These are phyloP conservation scores for Arthrobotrys megalospora DNA, from an alignment of 2,329 filamentous ascomycete species.

Conservation along the genomic window DNA sequence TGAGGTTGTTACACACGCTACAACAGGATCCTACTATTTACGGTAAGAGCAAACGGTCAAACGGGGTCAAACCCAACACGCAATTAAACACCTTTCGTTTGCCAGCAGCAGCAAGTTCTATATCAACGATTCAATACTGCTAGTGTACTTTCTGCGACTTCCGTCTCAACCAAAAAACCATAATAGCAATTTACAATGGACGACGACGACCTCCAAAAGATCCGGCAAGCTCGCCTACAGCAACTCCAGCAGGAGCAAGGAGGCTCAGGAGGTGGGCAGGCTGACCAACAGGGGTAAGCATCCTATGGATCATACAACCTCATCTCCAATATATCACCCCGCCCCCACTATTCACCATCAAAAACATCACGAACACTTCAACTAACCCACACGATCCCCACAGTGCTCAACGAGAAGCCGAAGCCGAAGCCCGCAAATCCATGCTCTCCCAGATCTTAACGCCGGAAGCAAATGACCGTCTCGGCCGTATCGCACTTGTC, in stretches of 20 bases:
- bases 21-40: neutral
- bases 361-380: neutral
- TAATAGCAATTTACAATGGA: slow-evolving; percentile 33
- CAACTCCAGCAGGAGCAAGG: slow-evolving; percentile 86
- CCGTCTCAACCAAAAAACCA: slow-evolving; percentile 6
- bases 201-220: slow-evolving; percentile 71
- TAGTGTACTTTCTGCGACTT: neutral
- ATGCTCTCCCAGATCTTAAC: slow-evolving; percentile 94
- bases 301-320: slow-evolving; percentile 68
- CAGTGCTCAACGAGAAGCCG: slow-evolving; percentile 68
- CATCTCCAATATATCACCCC: slow-evolving; percentile 62
- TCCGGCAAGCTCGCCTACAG: slow-evolving; percentile 90
- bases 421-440: slow-evolving; percentile 80
- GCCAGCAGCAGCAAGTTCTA: neutral
- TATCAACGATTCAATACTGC: too few relatives aligned
- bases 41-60: slow-evolving; percentile 8
- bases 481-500: slow-evolving; percentile 94
- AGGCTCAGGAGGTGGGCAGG: slow-evolving; percentile 64
- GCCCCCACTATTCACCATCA: slow-evolving; percentile 65
- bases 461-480: slow-evolving; percentile 91
- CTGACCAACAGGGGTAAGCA: slow-evolving; percentile 71
- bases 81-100: slow-evolving; percentile 1
- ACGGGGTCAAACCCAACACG: neutral
- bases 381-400: slow-evolving; percentile 3
- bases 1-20: slow-evolving; percentile 6